Conservation (phyloP, 2,329 filamentous ascomycete species). For the Plectosphaerella sp. region DNA sequence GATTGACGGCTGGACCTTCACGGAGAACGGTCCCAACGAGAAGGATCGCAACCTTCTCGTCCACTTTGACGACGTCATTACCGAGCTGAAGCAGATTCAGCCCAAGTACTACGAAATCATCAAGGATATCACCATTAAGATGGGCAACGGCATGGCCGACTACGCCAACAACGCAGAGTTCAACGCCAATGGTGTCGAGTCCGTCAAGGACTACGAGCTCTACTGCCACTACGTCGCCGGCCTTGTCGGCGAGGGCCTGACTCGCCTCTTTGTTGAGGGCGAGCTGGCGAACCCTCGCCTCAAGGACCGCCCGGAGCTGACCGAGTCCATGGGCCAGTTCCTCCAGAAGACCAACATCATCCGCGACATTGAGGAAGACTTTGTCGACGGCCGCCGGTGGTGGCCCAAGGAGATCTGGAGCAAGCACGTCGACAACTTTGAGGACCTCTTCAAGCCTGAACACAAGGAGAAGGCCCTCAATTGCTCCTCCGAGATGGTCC, state of each 20-base stretch:
- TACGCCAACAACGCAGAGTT: constrained; percentile 81
- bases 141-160: constrained; percentile 99
- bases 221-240: constrained; percentile 99
- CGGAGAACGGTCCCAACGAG: constrained; percentile 80
- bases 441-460: constrained; percentile 81
- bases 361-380: constrained; percentile 88
- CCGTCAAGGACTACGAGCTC: constrained; percentile 83
- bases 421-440: constrained; percentile 85
- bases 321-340: constrained; percentile 96
- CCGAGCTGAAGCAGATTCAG: constrained; percentile 86
- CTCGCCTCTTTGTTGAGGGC: constrained; percentile 82
- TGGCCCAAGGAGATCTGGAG: constrained; percentile 97
- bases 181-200: constrained; percentile 75
- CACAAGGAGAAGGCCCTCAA: constrained; percentile 74
- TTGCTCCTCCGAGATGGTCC: constrained; percentile 89
- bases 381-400: constrained; percentile 81
- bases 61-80: constrained; percentile 82
- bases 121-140: constrained; percentile 85
- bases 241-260: constrained; percentile 91
- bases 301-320: constrained; percentile 71
- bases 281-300: constrained; percentile 83
- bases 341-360: constrained; percentile 99
- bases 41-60: constrained; percentile 92
- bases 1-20: constrained; percentile 85
- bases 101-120: constrained; percentile 80